Evolutionary conservation across 2,329 filamentous ascomycete species (phyloP), one percentile per base, ranked within the genome.

Genomic region (Penicillium sp.): DNA sequence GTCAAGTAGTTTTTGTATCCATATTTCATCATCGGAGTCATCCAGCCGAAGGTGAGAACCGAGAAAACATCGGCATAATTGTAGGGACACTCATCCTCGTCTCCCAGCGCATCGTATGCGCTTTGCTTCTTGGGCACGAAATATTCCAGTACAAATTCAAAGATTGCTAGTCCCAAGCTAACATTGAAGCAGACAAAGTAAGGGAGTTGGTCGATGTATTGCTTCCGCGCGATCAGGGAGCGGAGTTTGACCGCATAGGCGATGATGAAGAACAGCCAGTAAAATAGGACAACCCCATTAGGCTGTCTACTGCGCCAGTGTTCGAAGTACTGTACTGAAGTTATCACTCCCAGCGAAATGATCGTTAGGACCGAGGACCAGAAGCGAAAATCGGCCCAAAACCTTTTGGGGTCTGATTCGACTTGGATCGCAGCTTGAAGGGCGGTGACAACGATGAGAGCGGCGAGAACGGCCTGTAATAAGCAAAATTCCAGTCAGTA

Each of bases 51-150:
- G 0, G 93, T 96, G 43, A 99, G 82, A 48, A 90, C 85, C 4
- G 93, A 96, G 76, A 99, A 99, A 50, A 97, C 81, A 57, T 93
- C 91, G 12, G 94, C 92, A 72, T 96, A 96, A 75, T 97, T 92
- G 59, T 90, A 86, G 0, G 81, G 81, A 58, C 86, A 89, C 73
- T 89, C 87, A 62, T 88, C 84, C 55, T 76, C 75, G 57, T 87
- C 84, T 7, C 84, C 86, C 46, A 89, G 72, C 6, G 84, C 84
- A 70, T 88, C 83, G 68, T 89, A 89, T 43, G 80, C 84, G 64
- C 85, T 89, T 56, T 86, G 76, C 62, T 84, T 85, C 74, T 92
- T 93, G n/a, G 90, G 90, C 70, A 92, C 87, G 17, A 96, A 78
- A 84, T 92, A 96, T 76, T 97, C 92, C 35, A 95, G 76, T 12